Conservation (phyloP, 2,329 filamentous ascomycete genomes). For the Epichloe bromicola region DNA sequence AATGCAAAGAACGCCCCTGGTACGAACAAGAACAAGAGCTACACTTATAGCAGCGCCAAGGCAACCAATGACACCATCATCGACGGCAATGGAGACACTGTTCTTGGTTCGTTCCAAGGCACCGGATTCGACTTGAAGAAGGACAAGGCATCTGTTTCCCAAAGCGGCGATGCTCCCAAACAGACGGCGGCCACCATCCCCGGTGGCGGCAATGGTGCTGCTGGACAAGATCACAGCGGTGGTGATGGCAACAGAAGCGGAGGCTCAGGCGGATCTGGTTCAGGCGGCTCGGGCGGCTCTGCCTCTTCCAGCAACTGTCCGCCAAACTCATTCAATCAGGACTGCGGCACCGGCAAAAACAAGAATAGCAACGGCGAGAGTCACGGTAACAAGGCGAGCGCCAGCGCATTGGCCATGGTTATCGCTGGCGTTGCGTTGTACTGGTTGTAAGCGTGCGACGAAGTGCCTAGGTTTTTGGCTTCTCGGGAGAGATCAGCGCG, state of each 20-base stretch:
- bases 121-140: conserved; percentile 62
- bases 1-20: conserved; percentile 50
- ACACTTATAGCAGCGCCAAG: conserved; percentile 54
- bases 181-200: conserved; percentile 17
- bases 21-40: conserved; percentile 54
- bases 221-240: conserved; percentile 12
- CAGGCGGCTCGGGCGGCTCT: conserved; percentile 11
- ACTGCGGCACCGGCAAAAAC: conserved; percentile 17
- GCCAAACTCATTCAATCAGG: conserved; percentile 27
- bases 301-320: conserved; percentile 20
- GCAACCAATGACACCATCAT: conserved; percentile 67
- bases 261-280: conserved; percentile 13
- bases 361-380: conserved; percentile 18
- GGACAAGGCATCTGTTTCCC: conserved; percentile 18
- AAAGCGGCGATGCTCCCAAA: conserved; percentile 10
- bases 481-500: too few species aligned
- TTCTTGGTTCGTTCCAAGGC: conserved; percentile 68
- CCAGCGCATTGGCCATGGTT: conserved; percentile 24
- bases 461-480: too few species aligned
- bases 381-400: conserved; percentile 18
- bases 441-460: conserved; percentile 17
- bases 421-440: conserved; percentile 23
- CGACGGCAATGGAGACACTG: conserved; percentile 60
- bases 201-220: conserved; percentile 15
- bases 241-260: conserved; percentile 9